phyloP scores from a whole-genome alignment of 2,329 filamentous ascomycete species.

The Penicillium polonicum region DNA sequence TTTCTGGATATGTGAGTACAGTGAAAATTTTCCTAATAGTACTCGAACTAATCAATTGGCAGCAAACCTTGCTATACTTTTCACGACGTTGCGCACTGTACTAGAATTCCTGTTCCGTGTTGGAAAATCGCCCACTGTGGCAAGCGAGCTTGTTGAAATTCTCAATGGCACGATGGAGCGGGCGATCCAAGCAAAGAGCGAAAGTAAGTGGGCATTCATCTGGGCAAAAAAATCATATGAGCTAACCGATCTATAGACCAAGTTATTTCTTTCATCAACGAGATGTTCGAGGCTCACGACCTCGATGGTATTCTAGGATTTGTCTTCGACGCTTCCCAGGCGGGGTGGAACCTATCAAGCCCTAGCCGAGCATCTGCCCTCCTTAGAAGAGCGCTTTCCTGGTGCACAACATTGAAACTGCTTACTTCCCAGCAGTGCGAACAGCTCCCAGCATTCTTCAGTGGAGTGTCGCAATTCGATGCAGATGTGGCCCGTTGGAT shows the following conservation, averaged over 20 bases:
- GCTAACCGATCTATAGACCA: conserved; percentile 20
- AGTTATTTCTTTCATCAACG: conserved; percentile 20
- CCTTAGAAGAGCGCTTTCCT: conserved; percentile 36
- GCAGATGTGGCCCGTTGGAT: conserved; percentile 38
- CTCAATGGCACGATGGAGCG: conserved; percentile 39
- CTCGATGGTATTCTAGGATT: conserved; percentile 30
- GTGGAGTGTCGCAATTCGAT: conserved; percentile 31
- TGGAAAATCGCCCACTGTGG: conserved; percentile 37
- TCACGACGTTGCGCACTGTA: conserved; percentile 26
- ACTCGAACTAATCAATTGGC: conserved; percentile 7
- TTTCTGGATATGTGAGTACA: conserved; percentile 36
- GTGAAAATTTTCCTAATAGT: background rate
- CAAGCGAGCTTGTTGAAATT: conserved; percentile 38
- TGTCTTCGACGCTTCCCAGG: conserved; percentile 28
- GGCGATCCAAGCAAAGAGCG: conserved; percentile 28
- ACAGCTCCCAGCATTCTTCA: conserved; percentile 24
- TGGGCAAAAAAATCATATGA: background rate
- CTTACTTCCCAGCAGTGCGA: conserved; percentile 20
- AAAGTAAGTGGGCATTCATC: conserved; percentile 25
- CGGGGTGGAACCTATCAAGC: conserved; percentile 29
- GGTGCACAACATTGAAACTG: conserved; percentile 30
- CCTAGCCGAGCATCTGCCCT: conserved; percentile 36
- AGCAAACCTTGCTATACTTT: conserved; percentile 33
- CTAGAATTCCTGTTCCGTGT: conserved; percentile 29
- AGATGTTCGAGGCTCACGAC: conserved; percentile 26